Evolutionary conservation across 164 flowering plant genomes (phyloP), one percentile per base, ranked within the genome.

Genomic region (Magnolia sinica): DNA sequence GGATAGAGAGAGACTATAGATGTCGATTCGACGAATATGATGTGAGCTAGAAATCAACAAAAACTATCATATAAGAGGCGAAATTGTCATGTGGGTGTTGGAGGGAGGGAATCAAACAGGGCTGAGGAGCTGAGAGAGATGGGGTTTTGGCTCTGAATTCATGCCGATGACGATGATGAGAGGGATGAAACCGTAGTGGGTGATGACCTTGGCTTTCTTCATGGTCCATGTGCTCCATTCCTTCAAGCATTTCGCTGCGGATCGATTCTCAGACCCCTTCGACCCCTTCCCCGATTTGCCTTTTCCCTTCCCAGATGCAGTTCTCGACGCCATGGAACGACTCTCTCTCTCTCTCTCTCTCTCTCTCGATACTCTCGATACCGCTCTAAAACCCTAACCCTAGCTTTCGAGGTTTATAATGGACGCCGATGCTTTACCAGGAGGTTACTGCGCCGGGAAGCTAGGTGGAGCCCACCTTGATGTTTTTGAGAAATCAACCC

Each of bases 161-260:
- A 93, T 93, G 74, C 96, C 93, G 78, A 90, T 88, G 86, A 91
- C 74, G 86, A 93, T 93, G 49, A 91, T 76, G 45, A 89, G 61
- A 1, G 97, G 98, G 61, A 92, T 92, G 82, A 94, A 92, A 13
- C 97, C 97, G 69, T 91, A 92, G 83, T 94, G 98, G 49, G 92
- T 83, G 74, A 89, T 74, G 49, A 92, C 91, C 78, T 94, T 94
- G 4, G 91, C 97, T 75, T 91, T 89, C 89, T 88, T 91, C 81
- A 88, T 22, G 11, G 88, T 63, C 96, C 95, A 92, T 8, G 82
- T 90, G 78, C 82, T 90, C 97, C 95, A 90, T 68, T 89, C 94
- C 85, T 91, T 89, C 73, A 91, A 19, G 64, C 73, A 74, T 76
- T 89, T 86, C 45, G 69, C 70, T 13, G 78, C 50, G 1, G 86